phyloP scores from a whole-genome alignment of 2,329 filamentous ascomycete species.

The Monilinia aucupariae region DNA sequence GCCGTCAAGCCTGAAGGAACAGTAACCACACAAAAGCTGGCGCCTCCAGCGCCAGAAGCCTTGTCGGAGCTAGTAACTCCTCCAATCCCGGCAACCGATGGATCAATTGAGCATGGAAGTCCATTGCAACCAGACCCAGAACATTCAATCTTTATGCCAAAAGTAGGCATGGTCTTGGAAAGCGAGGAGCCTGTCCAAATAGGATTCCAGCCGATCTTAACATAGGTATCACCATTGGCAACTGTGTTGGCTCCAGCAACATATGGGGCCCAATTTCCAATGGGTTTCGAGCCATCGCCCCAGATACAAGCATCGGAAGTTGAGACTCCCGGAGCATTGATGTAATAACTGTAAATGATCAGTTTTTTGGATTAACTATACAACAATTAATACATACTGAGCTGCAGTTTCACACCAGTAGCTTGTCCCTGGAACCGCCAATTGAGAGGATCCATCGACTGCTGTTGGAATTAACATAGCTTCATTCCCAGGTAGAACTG shows the following conservation, averaged over 20 bases:
- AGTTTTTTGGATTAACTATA: conserved; percentile 8
- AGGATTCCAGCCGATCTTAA: conserved; percentile 75
- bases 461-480: conserved; percentile 78
- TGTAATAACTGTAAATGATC: conserved; percentile 55
- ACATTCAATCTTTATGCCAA: conserved; percentile 66
- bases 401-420: conserved; percentile 72
- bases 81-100: conserved; percentile 49
- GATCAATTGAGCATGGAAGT: conserved; percentile 68
- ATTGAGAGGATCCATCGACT: conserved; percentile 48
- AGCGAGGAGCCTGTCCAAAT: conserved; percentile 57
- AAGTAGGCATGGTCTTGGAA: conserved; percentile 54
- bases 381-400: conserved; percentile 51
- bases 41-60: conserved; percentile 59
- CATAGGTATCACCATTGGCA: conserved; percentile 57
- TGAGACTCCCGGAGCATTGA: conserved; percentile 65
- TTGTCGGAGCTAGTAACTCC: conserved; percentile 51
- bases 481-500: conserved; percentile 72
- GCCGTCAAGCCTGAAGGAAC: conserved; percentile 61
- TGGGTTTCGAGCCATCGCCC: conserved; percentile 56
- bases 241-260: conserved; percentile 72
- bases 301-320: conserved; percentile 62
- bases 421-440: conserved; percentile 63
- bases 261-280: conserved; percentile 74
- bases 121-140: conserved; percentile 61
- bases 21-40: conserved; percentile 71